Base-by-base conservation (phyloP, 2,329 filamentous ascomycete genomes). In the Exophiala dermatitidis region DNA sequence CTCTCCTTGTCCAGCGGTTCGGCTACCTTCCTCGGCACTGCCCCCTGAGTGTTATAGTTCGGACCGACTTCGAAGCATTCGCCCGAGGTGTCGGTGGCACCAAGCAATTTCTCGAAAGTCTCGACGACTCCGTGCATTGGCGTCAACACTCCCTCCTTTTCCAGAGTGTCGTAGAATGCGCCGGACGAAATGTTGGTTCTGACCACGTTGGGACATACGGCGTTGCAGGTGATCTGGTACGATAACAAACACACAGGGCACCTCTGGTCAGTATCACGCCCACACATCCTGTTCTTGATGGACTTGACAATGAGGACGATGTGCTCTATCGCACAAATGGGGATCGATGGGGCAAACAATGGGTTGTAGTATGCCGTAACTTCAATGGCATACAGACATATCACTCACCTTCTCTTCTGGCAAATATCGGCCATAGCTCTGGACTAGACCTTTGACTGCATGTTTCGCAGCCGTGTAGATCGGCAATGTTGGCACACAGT, bases 11-110 rank as follows among this genome's bases (percentile, higher is more conserved):
- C 60, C 28, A 62, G 33, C 30, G 42, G 58, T 37, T 54, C 54
- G 10, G 49, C 48, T 3, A 37, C 48, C 34, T 53, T 48, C 10
- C 50, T 54, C 10, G 38, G 36, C 3, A 60, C 52, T n/a, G 60
- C 54, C 8, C 60, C 60, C 30, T 55, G 44, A 5, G 50, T 36
- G 34, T 60, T 54, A 48, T 60, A 63, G 41, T 67, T 66, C 5
- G 72, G 71, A 8, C 70, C 69, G 41, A 68, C 66, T 50, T 75
- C 73, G 42, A 70, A 66, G n/a, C 69, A 68, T 54, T 72, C 66
- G 1, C 71, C 72, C 30, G 67, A 71, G n/a, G 63, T 63, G n/a
- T 62, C 58, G 31, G 65, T 62, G 1, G 48, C 46, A 30, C 67
- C 67, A 5, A 74, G 53, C 43, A 72, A 66, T 8, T 63, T 63